Base-by-base conservation (phyloP, 331 rosid genomes). In the Malus hybrid region DNA sequence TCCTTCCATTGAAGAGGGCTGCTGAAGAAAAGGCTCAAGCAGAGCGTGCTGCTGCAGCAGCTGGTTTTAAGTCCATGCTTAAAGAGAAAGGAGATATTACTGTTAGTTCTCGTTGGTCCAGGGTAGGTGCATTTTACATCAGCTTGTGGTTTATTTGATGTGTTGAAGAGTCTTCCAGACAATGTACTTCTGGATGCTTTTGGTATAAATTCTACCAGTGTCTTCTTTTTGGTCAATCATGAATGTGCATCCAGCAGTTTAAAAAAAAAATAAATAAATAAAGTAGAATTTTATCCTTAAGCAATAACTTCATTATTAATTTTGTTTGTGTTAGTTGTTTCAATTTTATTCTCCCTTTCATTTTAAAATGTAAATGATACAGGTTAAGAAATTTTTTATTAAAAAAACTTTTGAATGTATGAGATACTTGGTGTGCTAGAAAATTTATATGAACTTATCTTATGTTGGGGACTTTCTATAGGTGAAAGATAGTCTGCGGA, bases 91-190 rank as follows among this genome's bases (percentile, higher is more conserved):
- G 87, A 67, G 97, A 95, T 83, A 82, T 95, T 71, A 81, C 85
- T 63, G 77, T 88, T 72, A 89, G 82, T 84, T 92, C 99, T 44
- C 99, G 99, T 57, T 95, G 99, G 99, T 90, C 93, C 71, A 90
- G 93, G 97, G 99, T 94, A 86, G 61, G 97, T 78, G 55, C 30
- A 61, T 32, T 73, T 42, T 56, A 72, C 75, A 62, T 74, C 70
- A 34, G 29, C 20, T 78, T 48, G 48, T 63, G 63, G 55, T 81
- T 13, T 53, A 22, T 15, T 44, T 24, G 33, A 68, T 68, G n/a
- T 24, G 58, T 19, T 13, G 72, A 68, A 12, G 72, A 24, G 56
- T 42, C 32, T 7, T 68, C 26, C 29, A 16, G 24, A 4, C 7
- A 8, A 63, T 18, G 52, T 34, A 26, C 70, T 36, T 66, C 70